phyloP scores from a whole-genome alignment of 2,329 filamentous ascomycete genomes.

The Domatiomyces catenatus region DNA sequence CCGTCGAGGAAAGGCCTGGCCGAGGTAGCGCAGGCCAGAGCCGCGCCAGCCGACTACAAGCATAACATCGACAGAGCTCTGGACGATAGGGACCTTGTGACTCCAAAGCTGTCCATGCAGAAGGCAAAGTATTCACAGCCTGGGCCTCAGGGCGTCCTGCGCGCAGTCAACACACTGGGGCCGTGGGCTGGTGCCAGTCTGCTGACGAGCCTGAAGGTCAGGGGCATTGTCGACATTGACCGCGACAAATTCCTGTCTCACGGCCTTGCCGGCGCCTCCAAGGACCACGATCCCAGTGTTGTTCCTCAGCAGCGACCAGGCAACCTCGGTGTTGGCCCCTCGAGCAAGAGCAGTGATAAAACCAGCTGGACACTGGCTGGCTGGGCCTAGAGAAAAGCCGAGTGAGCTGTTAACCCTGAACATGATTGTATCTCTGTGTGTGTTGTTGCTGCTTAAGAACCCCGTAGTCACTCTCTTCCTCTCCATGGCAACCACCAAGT shows the following conservation, averaged over 20 bases:
- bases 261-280: constrained; percentile 32
- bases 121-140: constrained; percentile 26
- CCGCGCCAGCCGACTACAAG: constrained; percentile 8
- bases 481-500: no score
- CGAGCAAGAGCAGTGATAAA: constrained; percentile 26
- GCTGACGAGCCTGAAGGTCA: constrained; percentile 42
- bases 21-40: constrained; percentile 18
- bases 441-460: no score
- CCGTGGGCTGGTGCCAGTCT: constrained; percentile 51
- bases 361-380: constrained; percentile 36
- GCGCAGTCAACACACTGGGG: constrained; percentile 46
- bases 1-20: constrained; percentile 13
- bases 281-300: constrained; percentile 25
- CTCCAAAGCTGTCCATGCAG: constrained; percentile 40
- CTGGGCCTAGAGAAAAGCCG: constrained; percentile 26
- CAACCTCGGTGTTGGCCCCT: constrained; percentile 12
- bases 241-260: constrained; percentile 45
- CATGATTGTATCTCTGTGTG: no score
- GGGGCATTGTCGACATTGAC: constrained; percentile 48
- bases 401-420: no score
- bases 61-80: constrained; percentile 27
- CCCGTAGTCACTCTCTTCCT: no score
- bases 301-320: constrained; percentile 27
- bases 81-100: constrained; percentile 41
- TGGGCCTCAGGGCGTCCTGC: constrained; percentile 25